Percentiles rank a stretch among this genome's conserved stretches.
Conservation (phyloP, 805 yeast genomes). For the Lachancea kluyveri region DNA sequence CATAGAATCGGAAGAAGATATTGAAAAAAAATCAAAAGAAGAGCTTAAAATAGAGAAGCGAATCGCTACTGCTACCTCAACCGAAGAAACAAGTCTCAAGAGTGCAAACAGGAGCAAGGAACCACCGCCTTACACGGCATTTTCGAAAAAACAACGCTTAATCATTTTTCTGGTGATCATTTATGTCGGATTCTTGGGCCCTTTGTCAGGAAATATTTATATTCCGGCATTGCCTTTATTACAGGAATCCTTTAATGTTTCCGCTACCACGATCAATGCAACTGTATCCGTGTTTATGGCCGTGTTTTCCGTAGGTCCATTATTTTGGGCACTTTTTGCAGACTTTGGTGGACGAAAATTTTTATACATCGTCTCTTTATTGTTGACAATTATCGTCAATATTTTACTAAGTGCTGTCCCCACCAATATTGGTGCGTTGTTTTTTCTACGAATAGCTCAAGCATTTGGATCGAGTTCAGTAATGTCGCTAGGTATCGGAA, state of each 20-base stretch:
- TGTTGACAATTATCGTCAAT: conserved; percentile 54
- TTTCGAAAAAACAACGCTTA: conserved; percentile 28
- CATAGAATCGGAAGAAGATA: neutral
- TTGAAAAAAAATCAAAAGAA: conserved; percentile 1
- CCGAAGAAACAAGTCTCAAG: neutral
- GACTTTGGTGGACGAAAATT: conserved; percentile 63
- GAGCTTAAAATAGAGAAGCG: conserved; percentile 1
- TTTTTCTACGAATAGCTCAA: conserved; percentile 61
- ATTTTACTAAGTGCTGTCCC: conserved; percentile 58
- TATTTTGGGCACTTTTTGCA: conserved; percentile 50
- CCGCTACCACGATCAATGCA: conserved; percentile 42
- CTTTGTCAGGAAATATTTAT: conserved; percentile 51
- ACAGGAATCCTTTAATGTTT: conserved; percentile 35
- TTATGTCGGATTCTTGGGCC: conserved; percentile 48
- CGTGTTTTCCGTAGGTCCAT: conserved; percentile 48
- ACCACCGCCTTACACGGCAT: conserved; percentile 30
- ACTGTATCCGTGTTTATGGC: conserved; percentile 55
- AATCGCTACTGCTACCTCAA: neutral
- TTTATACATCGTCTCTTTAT: conserved; percentile 49
- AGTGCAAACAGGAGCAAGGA: conserved; percentile 1
- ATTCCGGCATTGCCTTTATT: conserved; percentile 47
- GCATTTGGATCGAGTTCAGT: conserved; percentile 86
- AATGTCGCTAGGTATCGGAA: conserved; percentile 88
- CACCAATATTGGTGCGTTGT: conserved; percentile 61
- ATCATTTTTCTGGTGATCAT: conserved; percentile 38